Evolutionary conservation across 164 flowering plant genomes (phyloP).

Genomic region (Kingdonia uniflora): DNA sequence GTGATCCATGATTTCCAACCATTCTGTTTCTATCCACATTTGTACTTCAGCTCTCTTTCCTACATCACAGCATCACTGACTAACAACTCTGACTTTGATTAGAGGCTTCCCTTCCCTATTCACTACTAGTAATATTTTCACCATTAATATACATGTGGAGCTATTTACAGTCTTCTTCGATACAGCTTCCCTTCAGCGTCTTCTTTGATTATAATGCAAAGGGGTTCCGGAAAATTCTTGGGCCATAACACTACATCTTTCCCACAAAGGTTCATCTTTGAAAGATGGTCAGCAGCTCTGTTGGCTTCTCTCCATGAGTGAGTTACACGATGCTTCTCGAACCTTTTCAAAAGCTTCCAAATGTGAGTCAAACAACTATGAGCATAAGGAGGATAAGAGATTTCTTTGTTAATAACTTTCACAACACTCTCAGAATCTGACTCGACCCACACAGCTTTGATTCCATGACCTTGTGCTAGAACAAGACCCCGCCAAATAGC

Average conservation of each 20-base stretch:
- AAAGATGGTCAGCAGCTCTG: conserved; percentile 30
- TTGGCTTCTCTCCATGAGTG: conserved; percentile 35
- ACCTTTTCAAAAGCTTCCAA: conserved; percentile 20
- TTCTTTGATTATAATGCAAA: conserved; percentile 25
- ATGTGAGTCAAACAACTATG: conserved; percentile 17
- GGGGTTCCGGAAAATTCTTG: conserved; percentile 20
- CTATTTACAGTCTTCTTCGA: background rate
- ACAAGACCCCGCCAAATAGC: conserved; percentile 38
- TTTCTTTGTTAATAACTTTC: conserved; percentile 24
- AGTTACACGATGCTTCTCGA: conserved; percentile 19
- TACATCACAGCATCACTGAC: too few relatives aligned
- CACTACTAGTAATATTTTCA: too few relatives aligned
- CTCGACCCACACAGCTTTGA: conserved; percentile 29
- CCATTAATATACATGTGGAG: too few relatives aligned
- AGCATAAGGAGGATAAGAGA: conserved; percentile 12
- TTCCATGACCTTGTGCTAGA: conserved; percentile 20
- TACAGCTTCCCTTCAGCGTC: conserved; percentile 24
- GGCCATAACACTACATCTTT: conserved; percentile 30
- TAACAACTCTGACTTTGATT: too few relatives aligned
- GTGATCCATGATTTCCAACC: too few relatives aligned
- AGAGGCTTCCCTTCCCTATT: too few relatives aligned
- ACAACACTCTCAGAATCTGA: conserved; percentile 33
- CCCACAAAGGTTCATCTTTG: conserved; percentile 19
- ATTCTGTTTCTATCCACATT: too few relatives aligned
- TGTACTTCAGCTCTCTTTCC: too few relatives aligned